Evolutionary conservation across 495 filamentous ascomycete genomes (phyloP).

Genomic region (Evansstolkia leycettana): DNA sequence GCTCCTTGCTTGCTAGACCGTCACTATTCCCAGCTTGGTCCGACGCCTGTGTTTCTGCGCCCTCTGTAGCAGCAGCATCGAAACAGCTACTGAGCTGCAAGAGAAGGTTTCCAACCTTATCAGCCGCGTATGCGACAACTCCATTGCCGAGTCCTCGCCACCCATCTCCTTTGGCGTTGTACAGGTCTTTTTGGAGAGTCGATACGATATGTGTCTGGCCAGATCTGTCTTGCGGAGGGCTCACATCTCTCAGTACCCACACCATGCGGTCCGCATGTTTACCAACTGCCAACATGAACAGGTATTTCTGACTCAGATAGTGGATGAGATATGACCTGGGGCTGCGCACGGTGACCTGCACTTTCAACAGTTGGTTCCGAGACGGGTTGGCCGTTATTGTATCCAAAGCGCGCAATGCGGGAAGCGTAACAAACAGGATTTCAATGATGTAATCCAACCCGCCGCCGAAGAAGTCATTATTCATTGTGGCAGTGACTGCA

Average conservation of each 20-base stretch:
- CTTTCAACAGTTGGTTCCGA: conserved; percentile 11
- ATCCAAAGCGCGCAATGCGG: conserved; percentile 54
- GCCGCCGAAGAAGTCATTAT: conserved; percentile 29
- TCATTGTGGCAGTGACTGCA: conserved; percentile 48
- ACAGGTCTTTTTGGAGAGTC: conserved; percentile 20
- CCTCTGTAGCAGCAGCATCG: no score
- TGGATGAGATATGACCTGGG: conserved; percentile 32
- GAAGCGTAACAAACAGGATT: conserved; percentile 49
- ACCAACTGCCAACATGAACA: conserved; percentile 23
- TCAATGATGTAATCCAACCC: conserved; percentile 43
- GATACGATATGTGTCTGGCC: conserved; percentile 8
- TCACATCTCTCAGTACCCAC: conserved; percentile 31
- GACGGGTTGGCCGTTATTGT: conserved; percentile 17
- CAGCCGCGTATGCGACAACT: conserved; percentile 21
- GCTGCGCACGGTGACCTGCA: conserved; percentile 29
- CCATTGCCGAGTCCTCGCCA: conserved; percentile 39
- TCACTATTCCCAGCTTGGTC: background rate
- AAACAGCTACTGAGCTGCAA: conserved; percentile 21
- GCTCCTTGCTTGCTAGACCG: background rate
- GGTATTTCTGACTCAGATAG: conserved; percentile 23
- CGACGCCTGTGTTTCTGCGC: background rate
- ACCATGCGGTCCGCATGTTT: conserved; percentile 18
- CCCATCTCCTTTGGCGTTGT: conserved; percentile 31
- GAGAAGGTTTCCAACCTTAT: conserved; percentile 31
- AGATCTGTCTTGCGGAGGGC: conserved; percentile 6